Percentiles rank a stretch among this genome's conserved stretches.
phyloP scores from a whole-genome alignment of 2,329 filamentous ascomycete species.

The Tolypocladium guangdongense region DNA sequence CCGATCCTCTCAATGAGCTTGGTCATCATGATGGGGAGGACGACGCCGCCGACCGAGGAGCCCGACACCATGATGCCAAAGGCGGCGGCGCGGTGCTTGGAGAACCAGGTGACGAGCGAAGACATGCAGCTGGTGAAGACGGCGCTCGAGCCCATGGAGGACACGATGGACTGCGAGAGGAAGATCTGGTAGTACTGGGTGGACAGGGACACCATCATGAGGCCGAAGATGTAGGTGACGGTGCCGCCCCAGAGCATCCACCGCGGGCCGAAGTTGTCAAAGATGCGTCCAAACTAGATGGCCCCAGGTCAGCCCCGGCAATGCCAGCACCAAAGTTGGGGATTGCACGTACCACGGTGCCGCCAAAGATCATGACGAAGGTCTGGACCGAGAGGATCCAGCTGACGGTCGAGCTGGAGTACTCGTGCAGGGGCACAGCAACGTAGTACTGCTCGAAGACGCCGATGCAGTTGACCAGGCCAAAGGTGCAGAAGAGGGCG shows the following conservation, averaged over 20 bases:
- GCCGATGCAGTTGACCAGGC: slow-evolving; percentile 34
- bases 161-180: slow-evolving; percentile 29
- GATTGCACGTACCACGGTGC: slow-evolving; percentile 26
- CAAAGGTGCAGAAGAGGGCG: slow-evolving; percentile 32
- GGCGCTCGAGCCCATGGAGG: slow-evolving; percentile 29
- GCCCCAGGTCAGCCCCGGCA: background rate
- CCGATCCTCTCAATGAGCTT: slow-evolving; percentile 37
- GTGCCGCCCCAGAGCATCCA: slow-evolving; percentile 43
- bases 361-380: slow-evolving; percentile 38
- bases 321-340: no score
- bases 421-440: slow-evolving; percentile 31
- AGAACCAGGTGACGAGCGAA: slow-evolving; percentile 39
- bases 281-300: slow-evolving; percentile 43
- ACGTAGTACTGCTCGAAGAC: slow-evolving; percentile 51
- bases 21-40: slow-evolving; percentile 51
- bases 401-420: slow-evolving; percentile 39
- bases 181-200: slow-evolving; percentile 33
- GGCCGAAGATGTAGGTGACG: slow-evolving; percentile 46
- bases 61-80: slow-evolving; percentile 43
- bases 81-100: slow-evolving; percentile 37
- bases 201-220: slow-evolving; percentile 53
- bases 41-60: slow-evolving; percentile 41
- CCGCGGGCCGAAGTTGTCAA: slow-evolving; percentile 53
- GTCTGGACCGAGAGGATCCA: slow-evolving; percentile 50
- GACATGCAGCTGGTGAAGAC: slow-evolving; percentile 32